These are phyloP conservation scores for Amylostereum areolatum DNA, from an alignment of 1,284 basidiomycete species.

Conservation along the genomic window DNA sequence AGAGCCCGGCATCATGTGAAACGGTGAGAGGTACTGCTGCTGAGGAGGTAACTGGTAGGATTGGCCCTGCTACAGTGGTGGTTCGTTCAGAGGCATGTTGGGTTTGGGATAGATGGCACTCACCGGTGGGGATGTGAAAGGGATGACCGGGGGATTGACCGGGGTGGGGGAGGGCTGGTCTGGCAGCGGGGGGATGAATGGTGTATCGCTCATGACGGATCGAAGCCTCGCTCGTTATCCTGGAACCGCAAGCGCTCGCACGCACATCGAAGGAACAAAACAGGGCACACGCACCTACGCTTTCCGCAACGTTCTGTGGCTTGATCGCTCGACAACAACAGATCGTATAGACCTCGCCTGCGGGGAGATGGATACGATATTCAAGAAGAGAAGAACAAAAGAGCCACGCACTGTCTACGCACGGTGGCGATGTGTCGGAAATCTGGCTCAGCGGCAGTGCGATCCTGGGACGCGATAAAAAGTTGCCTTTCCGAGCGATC, in stretches of 20 bases:
- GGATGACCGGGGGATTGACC: conserved; percentile 8
- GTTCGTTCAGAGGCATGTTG: too few species aligned
- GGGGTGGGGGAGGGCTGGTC: conserved; percentile 1
- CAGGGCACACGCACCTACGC: too few species aligned
- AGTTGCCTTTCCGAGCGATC: conserved; percentile 2
- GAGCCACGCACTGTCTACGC: too few species aligned
- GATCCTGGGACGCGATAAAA: neutral
- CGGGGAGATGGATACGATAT: too few species aligned
- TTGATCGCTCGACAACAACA: too few species aligned
- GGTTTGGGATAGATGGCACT: neutral
- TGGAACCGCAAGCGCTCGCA: too few species aligned
- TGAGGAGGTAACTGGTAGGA: conserved; percentile 2
- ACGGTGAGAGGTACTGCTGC: conserved; percentile 10
- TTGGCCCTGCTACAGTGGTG: neutral
- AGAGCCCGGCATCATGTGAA: conserved; percentile 18
- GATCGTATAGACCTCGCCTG: too few species aligned
- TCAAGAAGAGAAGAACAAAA: too few species aligned
- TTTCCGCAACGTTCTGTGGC: too few species aligned
- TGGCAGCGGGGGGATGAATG: conserved; percentile 13
- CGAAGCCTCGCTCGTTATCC: neutral
- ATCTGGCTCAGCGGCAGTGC: too few species aligned
- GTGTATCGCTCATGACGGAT: conserved; percentile 10
- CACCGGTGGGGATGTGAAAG: conserved; percentile 10
- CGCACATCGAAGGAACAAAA: too few species aligned
- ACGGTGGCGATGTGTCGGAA: too few species aligned